Percentiles rank a stretch among this genome's conserved stretches.
Conservation (phyloP, 2,329 filamentous ascomycete species). For the Aspergillus terreus region DNA sequence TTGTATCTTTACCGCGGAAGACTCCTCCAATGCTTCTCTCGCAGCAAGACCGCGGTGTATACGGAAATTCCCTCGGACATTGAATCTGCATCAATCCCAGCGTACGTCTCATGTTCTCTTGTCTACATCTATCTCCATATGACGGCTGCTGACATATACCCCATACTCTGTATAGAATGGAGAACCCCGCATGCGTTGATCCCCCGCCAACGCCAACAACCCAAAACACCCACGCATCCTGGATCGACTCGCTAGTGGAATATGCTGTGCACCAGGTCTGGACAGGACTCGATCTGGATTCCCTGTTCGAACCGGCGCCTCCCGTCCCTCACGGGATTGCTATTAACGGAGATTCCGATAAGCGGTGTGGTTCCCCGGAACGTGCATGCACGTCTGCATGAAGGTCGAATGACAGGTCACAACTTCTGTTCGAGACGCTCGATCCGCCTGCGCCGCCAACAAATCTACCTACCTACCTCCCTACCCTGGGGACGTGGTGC, state of each 20-base stretch:
- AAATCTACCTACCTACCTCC: slow-evolving; percentile 6
- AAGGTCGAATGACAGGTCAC: not conserved
- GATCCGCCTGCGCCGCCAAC: not conserved
- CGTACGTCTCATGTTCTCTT: not conserved
- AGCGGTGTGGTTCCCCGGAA: not conserved
- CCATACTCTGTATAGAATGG: not conserved
- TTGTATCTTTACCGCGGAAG: slow-evolving; percentile 5
- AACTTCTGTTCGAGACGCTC: not conserved
- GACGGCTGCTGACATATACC: too few species aligned
- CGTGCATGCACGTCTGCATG: not conserved
- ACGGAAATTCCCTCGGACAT: not conserved
- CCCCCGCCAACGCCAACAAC: not conserved
- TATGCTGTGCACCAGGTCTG: not conserved
- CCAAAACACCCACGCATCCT: not conserved
- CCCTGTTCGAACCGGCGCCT: not conserved
- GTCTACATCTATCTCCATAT: too few species aligned
- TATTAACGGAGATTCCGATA: not conserved
- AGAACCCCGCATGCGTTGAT: not conserved
- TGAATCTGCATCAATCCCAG: not conserved
- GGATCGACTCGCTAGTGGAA: not conserved
- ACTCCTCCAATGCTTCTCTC: not conserved
- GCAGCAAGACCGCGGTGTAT: not conserved
- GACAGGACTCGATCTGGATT: not conserved
- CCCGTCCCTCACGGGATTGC: not conserved
- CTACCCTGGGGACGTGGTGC: not conserved